phyloP scores from a whole-genome alignment of 1,284 basidiomycete genomes.

The Hypsizygus ulmarius region DNA sequence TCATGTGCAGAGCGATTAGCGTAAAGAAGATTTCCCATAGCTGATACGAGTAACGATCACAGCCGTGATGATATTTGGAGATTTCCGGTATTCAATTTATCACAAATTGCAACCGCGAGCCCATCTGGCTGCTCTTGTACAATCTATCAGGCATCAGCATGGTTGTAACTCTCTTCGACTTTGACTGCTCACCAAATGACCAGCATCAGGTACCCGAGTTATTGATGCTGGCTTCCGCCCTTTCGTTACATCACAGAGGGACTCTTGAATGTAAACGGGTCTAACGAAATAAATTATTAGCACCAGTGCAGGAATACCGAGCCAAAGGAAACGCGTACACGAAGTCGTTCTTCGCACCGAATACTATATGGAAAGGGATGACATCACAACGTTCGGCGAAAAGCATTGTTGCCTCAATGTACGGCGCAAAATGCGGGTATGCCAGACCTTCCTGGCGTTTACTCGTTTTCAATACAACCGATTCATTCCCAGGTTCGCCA shows the following conservation, averaged over 20 bases:
- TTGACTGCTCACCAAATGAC: conserved; percentile 37
- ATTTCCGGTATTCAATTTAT: conserved; percentile 18
- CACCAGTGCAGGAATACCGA: conserved; percentile 4
- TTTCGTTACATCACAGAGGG: conserved; percentile 34
- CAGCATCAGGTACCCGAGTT: conserved; percentile 35
- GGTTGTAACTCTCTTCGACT: background rate
- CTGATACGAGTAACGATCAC: conserved; percentile 4
- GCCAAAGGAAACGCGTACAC: conserved; percentile 30
- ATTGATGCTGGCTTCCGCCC: conserved; percentile 39
- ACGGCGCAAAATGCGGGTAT: conserved; percentile 40
- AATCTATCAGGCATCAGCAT: conserved; percentile 25
- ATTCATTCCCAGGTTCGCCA: conserved; percentile 24
- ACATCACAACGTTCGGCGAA: conserved; percentile 30
- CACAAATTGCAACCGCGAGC: conserved; percentile 31
- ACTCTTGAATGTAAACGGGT: conserved; percentile 39
- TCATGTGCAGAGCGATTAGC: background rate
- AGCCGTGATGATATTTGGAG: conserved; percentile 11
- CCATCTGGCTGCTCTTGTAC: conserved; percentile 40
- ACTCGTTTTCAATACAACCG: conserved; percentile 39
- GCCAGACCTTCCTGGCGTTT: conserved; percentile 40
- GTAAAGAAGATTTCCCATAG: background rate
- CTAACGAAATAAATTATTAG: conserved; percentile 22
- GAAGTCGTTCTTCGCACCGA: conserved; percentile 35
- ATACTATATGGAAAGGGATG: conserved; percentile 41
- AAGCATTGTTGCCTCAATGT: conserved; percentile 37